Base-by-base conservation (phyloP, 1,284 basidiomycete genomes). In the Dichomitus squalens region DNA sequence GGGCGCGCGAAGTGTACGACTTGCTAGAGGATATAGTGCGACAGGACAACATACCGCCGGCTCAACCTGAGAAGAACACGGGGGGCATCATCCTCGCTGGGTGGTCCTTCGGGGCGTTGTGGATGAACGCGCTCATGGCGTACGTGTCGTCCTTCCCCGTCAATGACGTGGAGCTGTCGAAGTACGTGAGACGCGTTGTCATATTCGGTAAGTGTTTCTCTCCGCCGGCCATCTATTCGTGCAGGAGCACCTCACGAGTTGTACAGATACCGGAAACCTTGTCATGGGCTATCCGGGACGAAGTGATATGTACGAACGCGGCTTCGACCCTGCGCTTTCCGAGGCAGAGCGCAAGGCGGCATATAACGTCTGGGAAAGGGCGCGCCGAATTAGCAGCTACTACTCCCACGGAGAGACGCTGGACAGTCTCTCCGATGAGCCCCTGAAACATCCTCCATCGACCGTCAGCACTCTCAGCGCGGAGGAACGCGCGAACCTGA, bases 341-440 rank as follows among this genome's bases (percentile, higher is more conserved):
- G 36, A 25, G 36, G 36, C 20, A 20, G 27, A 50, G 7, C 33
- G 33, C 8, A n/a, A 16, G 8, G 33, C 48, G n/a, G 33, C 34
- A 1, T 50, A 39, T 38, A n/a, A 39, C n/a, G 9, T 39, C 12
- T 50, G 49, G 49, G 36, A 25, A 14, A 23, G 41, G 25, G 41
- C 23, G 25, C 41, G 25, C 23, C 25, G 29, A n/a, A 44, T 38
- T 2, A 23, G 36, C 18, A n/a, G 47, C 21, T 47, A 70, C 52
- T 71, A 61, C 61, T n/a, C 39, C 1, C 70, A 71, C 43, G 66
- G 66, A 6, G 58, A 61, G 33, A 53, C 57, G 1, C 36, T 48
- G 4, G 57, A 53, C 18, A 53, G 44, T 1, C 41, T 61, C 21
- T 53, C 55, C 8, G 49, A 55, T 34, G 52, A n/a, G 2, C 20